Evolutionary conservation across 805 yeast genomes (phyloP).

Genomic region (Candida michaelii): DNA sequence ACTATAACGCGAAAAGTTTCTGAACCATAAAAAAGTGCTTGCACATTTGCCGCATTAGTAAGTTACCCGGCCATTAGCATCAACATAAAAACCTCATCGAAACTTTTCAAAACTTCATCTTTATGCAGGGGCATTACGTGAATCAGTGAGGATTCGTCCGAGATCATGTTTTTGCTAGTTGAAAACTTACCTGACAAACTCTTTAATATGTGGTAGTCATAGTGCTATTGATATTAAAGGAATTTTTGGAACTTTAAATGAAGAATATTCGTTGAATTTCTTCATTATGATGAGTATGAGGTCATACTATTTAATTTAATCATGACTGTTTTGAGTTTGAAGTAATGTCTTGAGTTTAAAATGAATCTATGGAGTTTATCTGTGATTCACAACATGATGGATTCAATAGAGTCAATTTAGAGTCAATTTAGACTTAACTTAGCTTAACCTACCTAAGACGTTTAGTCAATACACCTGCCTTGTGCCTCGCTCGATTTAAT

Average conservation of each 20-base stretch:
- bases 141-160: conserved; percentile 99
- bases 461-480: conserved; percentile 29
- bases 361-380: too few relatives aligned
- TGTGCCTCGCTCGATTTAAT: conserved; percentile 49
- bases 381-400: too few relatives aligned
- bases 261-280: conserved; percentile 5
- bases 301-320: conserved; percentile 1
- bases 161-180: conserved; percentile 99
- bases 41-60: background rate
- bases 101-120: conserved; percentile 52
- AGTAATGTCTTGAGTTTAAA: too few relatives aligned
- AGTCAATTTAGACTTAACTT: too few relatives aligned
- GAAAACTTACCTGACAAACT: conserved; percentile 98
- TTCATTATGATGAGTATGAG: background rate
- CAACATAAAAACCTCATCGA: conserved; percentile 3
- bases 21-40: background rate
- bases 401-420: too few relatives aligned
- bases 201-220: conserved; percentile 41
- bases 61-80: conserved; percentile 10
- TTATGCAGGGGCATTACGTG: conserved; percentile 99
- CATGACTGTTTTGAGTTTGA: too few relatives aligned
- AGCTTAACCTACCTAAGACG: too few relatives aligned
- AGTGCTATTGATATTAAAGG: conserved; percentile 58
- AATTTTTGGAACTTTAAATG: conserved; percentile 61
- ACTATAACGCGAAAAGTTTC: too few relatives aligned